Percentiles rank a stretch among this genome's conserved stretches.
Evolutionary conservation across 2,329 filamentous ascomycete species (phyloP).

Genomic region (Cryphonectria japonica): DNA sequence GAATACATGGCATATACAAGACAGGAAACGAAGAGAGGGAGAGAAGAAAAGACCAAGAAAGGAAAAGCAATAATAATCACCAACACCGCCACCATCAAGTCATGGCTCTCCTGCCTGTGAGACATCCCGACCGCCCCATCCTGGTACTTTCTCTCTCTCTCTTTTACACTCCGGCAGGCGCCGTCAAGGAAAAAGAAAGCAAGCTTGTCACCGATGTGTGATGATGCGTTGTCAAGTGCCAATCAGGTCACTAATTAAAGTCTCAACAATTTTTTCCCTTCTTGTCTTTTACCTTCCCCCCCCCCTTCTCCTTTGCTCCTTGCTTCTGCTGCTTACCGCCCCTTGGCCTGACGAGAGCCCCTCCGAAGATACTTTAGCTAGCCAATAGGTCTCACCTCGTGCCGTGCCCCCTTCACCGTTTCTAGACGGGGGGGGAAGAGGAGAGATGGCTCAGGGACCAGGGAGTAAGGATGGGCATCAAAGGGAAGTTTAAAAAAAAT

Average conservation of each 20-base stretch:
- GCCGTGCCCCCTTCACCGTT: neutral
- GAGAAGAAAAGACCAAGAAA: neutral
- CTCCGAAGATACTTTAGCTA: neutral
- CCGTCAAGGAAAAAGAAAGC: neutral
- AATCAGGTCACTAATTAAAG: neutral
- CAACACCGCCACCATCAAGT: neutral
- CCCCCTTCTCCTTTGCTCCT: neutral
- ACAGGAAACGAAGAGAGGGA: no score
- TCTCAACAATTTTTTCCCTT: neutral
- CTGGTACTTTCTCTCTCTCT: neutral
- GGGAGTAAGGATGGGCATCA: neutral
- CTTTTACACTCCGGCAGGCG: neutral
- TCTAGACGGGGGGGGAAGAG: neutral
- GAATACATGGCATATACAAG: neutral
- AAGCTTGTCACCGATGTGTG: neutral
- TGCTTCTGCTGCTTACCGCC: neutral
- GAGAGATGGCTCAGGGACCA: neutral
- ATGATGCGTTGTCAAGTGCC: neutral
- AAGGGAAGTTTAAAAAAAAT: neutral
- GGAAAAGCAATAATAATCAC: neutral
- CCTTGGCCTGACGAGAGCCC: neutral
- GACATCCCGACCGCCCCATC: neutral
- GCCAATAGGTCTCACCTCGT: slow-evolving; percentile 2
- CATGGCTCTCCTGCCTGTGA: neutral
- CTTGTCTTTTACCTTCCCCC: neutral